phyloP scores from a whole-genome alignment of 768 basidiomycete genomes.

The Tephrocybe rancida region DNA sequence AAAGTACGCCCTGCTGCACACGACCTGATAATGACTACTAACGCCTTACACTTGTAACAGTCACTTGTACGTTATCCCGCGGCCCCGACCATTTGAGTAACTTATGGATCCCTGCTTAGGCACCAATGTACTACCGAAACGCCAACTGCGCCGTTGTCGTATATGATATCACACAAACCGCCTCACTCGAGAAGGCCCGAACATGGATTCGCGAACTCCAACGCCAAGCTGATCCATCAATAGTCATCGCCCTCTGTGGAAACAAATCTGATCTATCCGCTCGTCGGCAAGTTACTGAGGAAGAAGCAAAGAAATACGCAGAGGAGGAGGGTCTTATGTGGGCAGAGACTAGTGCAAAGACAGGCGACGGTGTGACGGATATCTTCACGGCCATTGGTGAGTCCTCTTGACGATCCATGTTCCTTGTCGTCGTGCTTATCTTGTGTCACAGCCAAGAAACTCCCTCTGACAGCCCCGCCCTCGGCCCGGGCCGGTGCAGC shows the following conservation, averaged over 20 bases:
- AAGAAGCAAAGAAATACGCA: constrained; percentile 91
- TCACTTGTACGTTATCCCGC: constrained; percentile 42
- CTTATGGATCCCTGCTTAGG: constrained; percentile 39
- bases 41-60: constrained; percentile 10
- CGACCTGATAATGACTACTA: constrained; percentile 13
- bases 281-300: constrained; percentile 82
- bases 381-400: constrained; percentile 86
- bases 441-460: constrained; percentile 69
- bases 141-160: constrained; percentile 94
- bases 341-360: constrained; percentile 91
- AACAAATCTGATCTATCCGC: constrained; percentile 92
- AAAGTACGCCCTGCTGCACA: constrained; percentile 52
- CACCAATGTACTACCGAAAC: constrained; percentile 96
- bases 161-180: constrained; percentile 92
- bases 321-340: constrained; percentile 93
- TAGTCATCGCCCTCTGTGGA: constrained; percentile 94
- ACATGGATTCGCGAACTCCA: constrained; percentile 97
- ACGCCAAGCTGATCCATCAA: constrained; percentile 95
- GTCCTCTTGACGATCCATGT: constrained; percentile 20
- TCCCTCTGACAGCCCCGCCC: constrained; percentile 80
- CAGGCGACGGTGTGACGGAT: constrained; percentile 82
- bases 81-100: constrained; percentile 5
- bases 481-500: constrained; percentile 58
- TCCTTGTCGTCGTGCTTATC: constrained; percentile 7
- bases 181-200: constrained; percentile 93